Evolutionary conservation across 257 asterid species (phyloP), one percentile per base, ranked within the genome.

Genomic region (Capsicum rhomboideum): DNA sequence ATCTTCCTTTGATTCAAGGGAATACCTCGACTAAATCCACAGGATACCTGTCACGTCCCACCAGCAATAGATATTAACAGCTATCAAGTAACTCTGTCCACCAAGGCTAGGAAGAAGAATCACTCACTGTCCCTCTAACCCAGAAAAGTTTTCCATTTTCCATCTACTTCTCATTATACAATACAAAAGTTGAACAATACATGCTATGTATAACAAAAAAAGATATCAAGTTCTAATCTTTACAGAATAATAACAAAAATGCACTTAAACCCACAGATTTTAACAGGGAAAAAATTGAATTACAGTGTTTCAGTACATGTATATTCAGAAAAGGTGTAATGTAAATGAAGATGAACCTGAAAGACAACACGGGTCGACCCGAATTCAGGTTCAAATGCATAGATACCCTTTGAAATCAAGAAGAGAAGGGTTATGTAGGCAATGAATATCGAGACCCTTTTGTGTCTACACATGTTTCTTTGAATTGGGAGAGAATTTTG

Each of bases 351-450:
- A 56, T 34, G 42, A 29, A 92, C 96, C 94, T 92, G 93, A 85
- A 92, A 92, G 55, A 92, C 94, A 29, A 92, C 96, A 52, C 94
- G 93, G 18, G 92, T 34, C 49, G 96, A 90, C 84, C 94, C 93
- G 84, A 92, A 37, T 88, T 88, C 89, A n/a, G 96, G 90, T 84
- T 68, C 87, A 82, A 84, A 23, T 87, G 94, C 94, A 80, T 77
- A 53, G 31, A 87, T 88, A 12, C 87, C 88, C 59, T 18, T 53
- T 82, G 85, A 61, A 18, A 87, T 87, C 71, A 83, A 75, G 85
- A 79, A 53, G 85, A 91, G 85, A 66, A 88, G 63, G 84, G 82
- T 28, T 69, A 87, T 20, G 87, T 59, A 85, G 14, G 66, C 80
- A 56, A 75, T 6, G 84, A 87, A 87, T 84, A 89, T 85, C 75